phyloP scores from a whole-genome alignment of 306 rosid genomes.

The Quercus parvula region DNA sequence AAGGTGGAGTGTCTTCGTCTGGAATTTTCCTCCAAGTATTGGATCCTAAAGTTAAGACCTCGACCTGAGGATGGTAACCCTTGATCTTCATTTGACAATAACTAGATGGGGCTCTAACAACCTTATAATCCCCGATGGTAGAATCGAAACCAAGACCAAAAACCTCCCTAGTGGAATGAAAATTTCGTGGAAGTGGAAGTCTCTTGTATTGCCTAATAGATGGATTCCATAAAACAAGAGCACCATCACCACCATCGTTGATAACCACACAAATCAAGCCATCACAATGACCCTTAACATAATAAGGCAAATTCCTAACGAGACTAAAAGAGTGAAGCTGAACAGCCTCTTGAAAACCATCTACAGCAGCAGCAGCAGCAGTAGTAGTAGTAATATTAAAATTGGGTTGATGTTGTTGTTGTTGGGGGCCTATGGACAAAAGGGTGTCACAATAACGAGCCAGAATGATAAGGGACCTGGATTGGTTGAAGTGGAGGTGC shows the following conservation, averaged over 20 bases:
- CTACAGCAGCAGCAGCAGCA: too few species aligned
- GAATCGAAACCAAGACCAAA: conserved; percentile 33
- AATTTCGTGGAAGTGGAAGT: conserved; percentile 21
- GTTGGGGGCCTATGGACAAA: conserved; percentile 22
- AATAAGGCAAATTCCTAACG: conserved; percentile 25
- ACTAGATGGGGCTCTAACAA: conserved; percentile 33
- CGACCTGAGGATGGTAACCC: conserved; percentile 18
- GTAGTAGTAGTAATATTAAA: not conserved
- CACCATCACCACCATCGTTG: conserved; percentile 31
- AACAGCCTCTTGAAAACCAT: conserved; percentile 4
- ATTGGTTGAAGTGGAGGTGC: conserved; percentile 12
- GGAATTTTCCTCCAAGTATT: conserved; percentile 33
- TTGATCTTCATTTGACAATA: conserved; percentile 25
- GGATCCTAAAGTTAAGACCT: conserved; percentile 18
- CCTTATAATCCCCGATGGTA: conserved; percentile 19
- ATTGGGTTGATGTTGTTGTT: not conserved
- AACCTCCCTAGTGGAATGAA: conserved; percentile 30
- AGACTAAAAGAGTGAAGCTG: conserved; percentile 18
- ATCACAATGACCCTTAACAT: conserved; percentile 46
- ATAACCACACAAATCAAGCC: conserved; percentile 40
- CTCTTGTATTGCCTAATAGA: conserved; percentile 30
- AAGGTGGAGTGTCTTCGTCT: conserved; percentile 28
- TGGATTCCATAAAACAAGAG: conserved; percentile 38
- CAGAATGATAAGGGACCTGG: conserved; percentile 24
- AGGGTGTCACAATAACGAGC: conserved; percentile 38